These are phyloP conservation scores for Boletus edulis DNA, from an alignment of 768 basidiomycete species.

Conservation along the genomic window DNA sequence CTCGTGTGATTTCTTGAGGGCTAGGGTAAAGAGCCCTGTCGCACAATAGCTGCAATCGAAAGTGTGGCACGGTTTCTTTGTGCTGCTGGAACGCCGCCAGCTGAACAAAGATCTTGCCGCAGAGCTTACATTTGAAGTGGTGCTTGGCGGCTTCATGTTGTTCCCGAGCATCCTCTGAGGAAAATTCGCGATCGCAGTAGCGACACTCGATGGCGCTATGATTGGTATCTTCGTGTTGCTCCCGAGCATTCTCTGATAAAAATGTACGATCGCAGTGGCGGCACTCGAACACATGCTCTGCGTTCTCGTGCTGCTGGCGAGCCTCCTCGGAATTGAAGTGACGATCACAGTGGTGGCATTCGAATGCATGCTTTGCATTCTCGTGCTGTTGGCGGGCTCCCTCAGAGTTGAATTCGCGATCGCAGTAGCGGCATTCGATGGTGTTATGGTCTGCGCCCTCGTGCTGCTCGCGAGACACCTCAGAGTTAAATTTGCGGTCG, in stretches of 20 bases:
- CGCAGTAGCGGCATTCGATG: not conserved
- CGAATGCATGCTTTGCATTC: not conserved
- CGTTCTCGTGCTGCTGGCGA: conserved; percentile 11
- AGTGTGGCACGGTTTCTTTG: not conserved
- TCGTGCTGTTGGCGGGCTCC: not conserved
- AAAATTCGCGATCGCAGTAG: not conserved
- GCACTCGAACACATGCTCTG: not conserved
- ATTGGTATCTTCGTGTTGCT: not conserved
- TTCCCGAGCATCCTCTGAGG: not conserved
- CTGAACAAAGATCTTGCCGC: not conserved
- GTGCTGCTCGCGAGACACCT: not conserved
- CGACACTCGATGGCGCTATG: not conserved
- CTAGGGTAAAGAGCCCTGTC: not conserved
- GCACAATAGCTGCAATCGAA: conserved; percentile 8
- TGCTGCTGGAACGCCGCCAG: not conserved
- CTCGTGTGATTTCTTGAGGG: conserved; percentile 4
- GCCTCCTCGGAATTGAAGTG: not conserved
- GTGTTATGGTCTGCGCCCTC: not conserved
- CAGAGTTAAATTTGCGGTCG: not conserved
- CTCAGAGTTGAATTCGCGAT: not conserved
- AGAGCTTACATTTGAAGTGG: not conserved
- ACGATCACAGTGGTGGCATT: conserved; percentile 6
- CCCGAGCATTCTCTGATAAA: not conserved
- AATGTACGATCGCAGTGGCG: not conserved
- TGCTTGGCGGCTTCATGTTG: conserved; percentile 13